Percentiles rank a stretch among this genome's conserved stretches.
These are phyloP conservation scores for Aspergillus brunneoviolaceus DNA, from an alignment of 2,329 filamentous ascomycete species.

Conservation along the genomic window DNA sequence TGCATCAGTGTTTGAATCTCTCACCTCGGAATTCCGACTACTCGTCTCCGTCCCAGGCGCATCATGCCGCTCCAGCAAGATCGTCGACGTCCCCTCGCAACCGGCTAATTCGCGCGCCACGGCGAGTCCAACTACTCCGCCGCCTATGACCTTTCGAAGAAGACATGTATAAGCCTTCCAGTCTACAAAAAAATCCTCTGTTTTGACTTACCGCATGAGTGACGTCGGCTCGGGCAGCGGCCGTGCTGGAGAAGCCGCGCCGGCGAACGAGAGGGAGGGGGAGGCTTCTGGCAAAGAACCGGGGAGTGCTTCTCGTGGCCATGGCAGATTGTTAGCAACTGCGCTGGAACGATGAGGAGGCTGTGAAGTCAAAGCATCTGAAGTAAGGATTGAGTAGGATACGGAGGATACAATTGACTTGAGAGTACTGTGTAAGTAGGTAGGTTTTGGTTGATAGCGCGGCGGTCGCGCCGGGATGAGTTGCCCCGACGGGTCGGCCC, in stretches of 20 bases:
- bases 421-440: too few relatives aligned
- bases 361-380: too few relatives aligned
- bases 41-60: conserved; percentile 81
- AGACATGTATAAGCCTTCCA: background rate
- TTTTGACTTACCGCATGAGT: conserved; percentile 55
- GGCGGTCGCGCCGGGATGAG: background rate
- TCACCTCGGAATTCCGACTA: conserved; percentile 80
- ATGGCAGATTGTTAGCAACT: conserved; percentile 7
- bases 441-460: too few relatives aligned
- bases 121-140: conserved; percentile 75
- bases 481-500: conserved; percentile 3
- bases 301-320: conserved; percentile 13
- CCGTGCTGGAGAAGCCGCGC: conserved; percentile 46
- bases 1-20: background rate
- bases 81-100: conserved; percentile 61
- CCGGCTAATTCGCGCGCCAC: conserved; percentile 70
- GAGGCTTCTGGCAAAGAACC: conserved; percentile 11
- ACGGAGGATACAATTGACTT: too few relatives aligned
- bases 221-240: conserved; percentile 54
- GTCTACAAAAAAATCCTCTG: background rate
- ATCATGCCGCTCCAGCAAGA: conserved; percentile 78
- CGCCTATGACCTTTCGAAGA: conserved; percentile 59
- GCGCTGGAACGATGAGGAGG: background rate
- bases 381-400: background rate
- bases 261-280: conserved; percentile 16